Base-by-base conservation (phyloP, 495 filamentous ascomycete genomes). In the Trichocladium antarcticum region DNA sequence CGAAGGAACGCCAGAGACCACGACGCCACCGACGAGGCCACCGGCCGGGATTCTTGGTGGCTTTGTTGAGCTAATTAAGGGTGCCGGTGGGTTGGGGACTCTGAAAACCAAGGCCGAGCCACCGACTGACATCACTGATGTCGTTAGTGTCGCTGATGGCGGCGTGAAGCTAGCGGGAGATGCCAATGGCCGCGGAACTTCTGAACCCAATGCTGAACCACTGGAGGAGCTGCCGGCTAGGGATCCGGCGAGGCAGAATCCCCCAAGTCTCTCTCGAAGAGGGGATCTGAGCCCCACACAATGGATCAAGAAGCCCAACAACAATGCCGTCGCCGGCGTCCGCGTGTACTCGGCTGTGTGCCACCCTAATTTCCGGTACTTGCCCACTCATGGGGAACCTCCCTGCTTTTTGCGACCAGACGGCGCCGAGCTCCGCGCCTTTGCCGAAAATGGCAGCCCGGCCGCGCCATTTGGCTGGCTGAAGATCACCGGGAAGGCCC, bases 401-500 rank as follows among this genome's bases (percentile, higher is more conserved):
- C 6, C 8, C 10, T 56, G 46, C 43, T 49, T 41, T 29, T 37
- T 47, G 11, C 43, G 35, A 38, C 3, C 37, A 8, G 6, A 37
- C 8, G 20, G 15, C 1, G 1, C 37, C 1, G 47, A 59, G 24
- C 43, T 63, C n/a, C 50, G 58, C 11, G 60, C 49, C 0, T 44
- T 55, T 27, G 38, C 16, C 3, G 12, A 22, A 1, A 32, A 55
- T 24, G 55, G 49, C 8, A 24, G 35, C n/a, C 28, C n/a, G 10
- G 36, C 44, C 4, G 16, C 42, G 12, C 27, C 44, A 20, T 49
- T 24, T 41, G 5, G 31, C 6, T 63, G 60, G 60, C 56, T 63
- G 12, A 54, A 45, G 14, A 56, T 63, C 17, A 49, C 53, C 2
- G 12, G 6, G 3, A 55, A 50, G 27, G 17, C 41, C 2, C 37